Percentiles rank a stretch among this genome's conserved stretches.
Conservation (phyloP, 805 yeast species). For the Brettanomyces anomalus region DNA sequence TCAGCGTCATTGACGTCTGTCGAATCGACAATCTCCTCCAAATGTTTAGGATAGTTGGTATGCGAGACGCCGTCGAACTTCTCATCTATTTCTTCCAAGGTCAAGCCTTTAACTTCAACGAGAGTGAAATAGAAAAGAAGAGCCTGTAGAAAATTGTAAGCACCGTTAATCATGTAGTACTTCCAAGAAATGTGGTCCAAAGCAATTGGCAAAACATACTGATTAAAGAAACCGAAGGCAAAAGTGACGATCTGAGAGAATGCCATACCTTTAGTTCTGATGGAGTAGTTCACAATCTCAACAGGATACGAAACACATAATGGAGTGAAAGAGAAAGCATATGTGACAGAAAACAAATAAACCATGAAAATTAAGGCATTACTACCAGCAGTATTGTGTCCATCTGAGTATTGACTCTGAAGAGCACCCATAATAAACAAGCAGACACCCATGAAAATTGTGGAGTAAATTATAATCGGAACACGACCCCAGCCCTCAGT, state of each 20-base stretch:
- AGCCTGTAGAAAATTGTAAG: constrained; percentile 16
- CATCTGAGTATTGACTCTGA: constrained; percentile 14
- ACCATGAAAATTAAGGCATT: constrained; percentile 18
- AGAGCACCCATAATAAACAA: constrained; percentile 20
- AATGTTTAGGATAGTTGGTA: neutral
- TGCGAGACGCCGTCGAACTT: constrained; percentile 19
- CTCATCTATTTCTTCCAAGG: constrained; percentile 22
- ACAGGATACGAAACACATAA: constrained; percentile 19
- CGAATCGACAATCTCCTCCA: too few relatives aligned
- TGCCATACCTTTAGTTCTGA: constrained; percentile 22
- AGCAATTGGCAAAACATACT: constrained; percentile 24
- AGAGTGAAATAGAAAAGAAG: constrained; percentile 16
- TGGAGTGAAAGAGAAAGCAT: constrained; percentile 20
- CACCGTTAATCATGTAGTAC: constrained; percentile 18
- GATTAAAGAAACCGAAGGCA: constrained; percentile 19
- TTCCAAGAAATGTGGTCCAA: constrained; percentile 17
- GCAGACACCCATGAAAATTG: constrained; percentile 18
- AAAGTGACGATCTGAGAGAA: constrained; percentile 16
- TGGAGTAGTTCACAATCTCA: constrained; percentile 17
- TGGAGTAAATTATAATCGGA: constrained; percentile 15
- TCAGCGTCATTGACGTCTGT: too few relatives aligned
- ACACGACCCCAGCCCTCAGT: constrained; percentile 20
- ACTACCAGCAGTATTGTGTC: constrained; percentile 12
- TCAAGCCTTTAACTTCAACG: constrained; percentile 20
- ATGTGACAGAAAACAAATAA: constrained; percentile 18